Evolutionary conservation across 1,139 yeast species (phyloP), one percentile per base, ranked within the genome.

Genomic region (Kodamaea sp.): DNA sequence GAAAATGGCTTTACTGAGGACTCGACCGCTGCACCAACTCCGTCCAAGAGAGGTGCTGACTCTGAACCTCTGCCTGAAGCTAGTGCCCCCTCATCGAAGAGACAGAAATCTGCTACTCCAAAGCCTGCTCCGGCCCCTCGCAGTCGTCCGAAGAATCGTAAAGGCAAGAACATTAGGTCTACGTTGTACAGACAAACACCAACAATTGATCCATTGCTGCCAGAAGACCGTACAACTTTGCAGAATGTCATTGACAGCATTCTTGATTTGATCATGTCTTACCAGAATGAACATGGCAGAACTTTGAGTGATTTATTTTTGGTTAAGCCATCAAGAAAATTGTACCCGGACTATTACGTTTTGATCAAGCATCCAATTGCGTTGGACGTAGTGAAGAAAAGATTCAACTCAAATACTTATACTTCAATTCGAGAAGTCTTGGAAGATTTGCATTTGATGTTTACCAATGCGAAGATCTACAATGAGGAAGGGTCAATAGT

Each of bases 401-500:
- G 86, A 48, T 68, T 87, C 32, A 66, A 70, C 29, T 59, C 71
- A 21, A 67, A 62, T 35, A 66, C 74, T 6, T 86, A 87, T 52
- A 64, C 66, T 18, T 59, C 66, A 6, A 59, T 82, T 31, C 70
- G 76, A 23, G 90, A 83, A 46, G 75, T 85, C 39, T 60, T 80
- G 35, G 84, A 76, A 43, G 96, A 87, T 53, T 65, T 87, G 38
- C 83, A 82, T 46, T 70, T 81, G 47, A 85, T 90, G 78, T 85
- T 86, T 58, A 71, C 76, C 39, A 90, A 90, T 59, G 97, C 97
- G 2, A 73, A 82, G 43, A 76, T 78, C n/a, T 90, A 88, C 57
- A 90, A 90, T 51, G 94, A 88, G 51, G 96, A 86, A 55, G 96
- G 95, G 0, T 86, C 96, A 2, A 59, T 82, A 40, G 88, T 90